Base-by-base conservation (phyloP, 208 protist species). In the Acanthamoeba sp. region DNA sequence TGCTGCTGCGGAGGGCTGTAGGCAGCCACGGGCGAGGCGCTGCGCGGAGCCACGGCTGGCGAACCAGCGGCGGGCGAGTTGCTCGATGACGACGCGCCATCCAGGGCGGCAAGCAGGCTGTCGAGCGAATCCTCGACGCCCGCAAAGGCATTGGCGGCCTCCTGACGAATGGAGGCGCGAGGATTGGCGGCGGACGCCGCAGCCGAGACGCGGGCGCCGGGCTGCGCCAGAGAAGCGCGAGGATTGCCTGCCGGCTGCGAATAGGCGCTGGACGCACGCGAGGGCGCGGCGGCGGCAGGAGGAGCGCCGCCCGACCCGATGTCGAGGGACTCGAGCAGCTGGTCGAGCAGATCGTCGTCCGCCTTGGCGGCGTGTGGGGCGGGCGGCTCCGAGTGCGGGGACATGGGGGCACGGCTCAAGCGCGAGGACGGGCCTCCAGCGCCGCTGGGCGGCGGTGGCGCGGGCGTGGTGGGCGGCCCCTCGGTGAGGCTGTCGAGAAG, bases 61-160 rank as follows among this genome's bases (percentile, higher is more conserved):
- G 64, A 16, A 6, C 14, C 62, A 36, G 62, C 62, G 62, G 29
- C 62, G 29, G 62, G 29, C 27, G 64, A 27, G n/a, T 32, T n/a
- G 27, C 59, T 16, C 12, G 64, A 32, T 18, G 64, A 32, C 22
- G 62, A 71, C 64, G 64, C 1, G 27, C 64, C 64, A 16, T 73
- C 64, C 22, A 73, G 64, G 27, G 64, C 64, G 34, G 64, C 64
- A 7, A 73, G 34, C n/a, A 73, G 34, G 64, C 64, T 73, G 64
- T 73, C 64, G 6, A 73, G 64, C 27, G 64, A 73, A 73, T 73
- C 64, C 27, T 73, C 64, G 32, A 73, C 64, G 27, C 64, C 64
- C 18, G 64, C 64, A 36, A 73, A 42, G 18, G 64, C 34, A 18
- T 7, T 22, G 27, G 64, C 64, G 27, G 64, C 64, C 64, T 73